phyloP scores from a whole-genome alignment of 139 green algal species.

The Eudorina sp. region DNA sequence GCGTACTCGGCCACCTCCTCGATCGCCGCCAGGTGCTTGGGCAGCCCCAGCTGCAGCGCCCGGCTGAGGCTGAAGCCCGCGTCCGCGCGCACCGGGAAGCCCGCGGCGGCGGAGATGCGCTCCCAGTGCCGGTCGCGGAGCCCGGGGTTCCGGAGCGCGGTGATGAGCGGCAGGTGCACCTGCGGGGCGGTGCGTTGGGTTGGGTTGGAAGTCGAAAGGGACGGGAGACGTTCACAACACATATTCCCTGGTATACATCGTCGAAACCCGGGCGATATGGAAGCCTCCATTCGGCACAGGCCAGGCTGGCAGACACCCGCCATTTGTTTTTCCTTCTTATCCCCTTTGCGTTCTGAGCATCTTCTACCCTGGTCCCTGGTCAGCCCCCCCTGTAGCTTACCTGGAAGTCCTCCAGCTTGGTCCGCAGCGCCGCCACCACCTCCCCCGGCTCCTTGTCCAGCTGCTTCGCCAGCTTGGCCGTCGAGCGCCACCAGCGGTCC shows the following conservation, averaged over 20 bases:
- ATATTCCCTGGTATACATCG: too few relatives aligned
- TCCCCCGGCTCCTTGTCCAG: slow-evolving; percentile 54
- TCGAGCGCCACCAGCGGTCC: slow-evolving; percentile 74
- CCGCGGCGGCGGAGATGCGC: slow-evolving; percentile 71
- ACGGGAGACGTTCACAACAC: neutral
- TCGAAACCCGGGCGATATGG: too few relatives aligned
- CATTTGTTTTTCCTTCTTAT: too few relatives aligned
- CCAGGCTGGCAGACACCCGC: too few relatives aligned
- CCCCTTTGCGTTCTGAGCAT: too few relatives aligned
- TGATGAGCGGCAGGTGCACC: slow-evolving; percentile 77
- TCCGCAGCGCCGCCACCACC: slow-evolving; percentile 55
- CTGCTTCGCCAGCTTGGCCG: slow-evolving; percentile 67
- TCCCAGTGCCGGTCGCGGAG: slow-evolving; percentile 78
- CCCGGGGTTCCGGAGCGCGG: slow-evolving; percentile 80
- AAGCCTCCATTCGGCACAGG: too few relatives aligned
- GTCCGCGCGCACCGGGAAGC: slow-evolving; percentile 78
- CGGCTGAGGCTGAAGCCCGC: slow-evolving; percentile 75
- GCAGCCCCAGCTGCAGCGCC: slow-evolving; percentile 78
- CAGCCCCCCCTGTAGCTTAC: neutral
- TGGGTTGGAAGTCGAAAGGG: neutral
- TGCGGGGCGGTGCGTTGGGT: neutral
- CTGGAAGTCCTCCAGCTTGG: slow-evolving; percentile 81
- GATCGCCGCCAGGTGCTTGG: slow-evolving; percentile 69
- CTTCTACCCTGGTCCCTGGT: too few relatives aligned
- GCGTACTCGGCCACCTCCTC: slow-evolving; percentile 82